Percentiles rank a stretch among this genome's conserved stretches.
These are phyloP conservation scores for Pseudozyma thailandica DNA, from an alignment of 1,284 basidiomycete genomes.

Conservation along the genomic window DNA sequence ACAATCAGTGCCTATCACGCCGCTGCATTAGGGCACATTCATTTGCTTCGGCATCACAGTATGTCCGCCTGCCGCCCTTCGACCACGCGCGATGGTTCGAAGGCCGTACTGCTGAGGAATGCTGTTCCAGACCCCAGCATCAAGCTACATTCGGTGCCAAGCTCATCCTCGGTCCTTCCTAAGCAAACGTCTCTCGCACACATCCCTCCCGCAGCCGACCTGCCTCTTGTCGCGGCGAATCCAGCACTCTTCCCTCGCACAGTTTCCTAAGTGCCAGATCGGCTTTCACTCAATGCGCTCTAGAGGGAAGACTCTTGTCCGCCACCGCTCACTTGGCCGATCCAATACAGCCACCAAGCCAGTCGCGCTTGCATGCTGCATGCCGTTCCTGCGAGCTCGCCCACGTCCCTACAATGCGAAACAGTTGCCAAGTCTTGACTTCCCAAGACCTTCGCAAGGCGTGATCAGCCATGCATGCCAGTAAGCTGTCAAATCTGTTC, in stretches of 20 bases:
- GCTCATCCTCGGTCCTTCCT: too few relatives aligned
- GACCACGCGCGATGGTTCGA: background rate
- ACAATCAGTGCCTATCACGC: background rate
- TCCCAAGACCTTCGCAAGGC: background rate
- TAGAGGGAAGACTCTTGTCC: background rate
- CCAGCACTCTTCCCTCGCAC: too few relatives aligned
- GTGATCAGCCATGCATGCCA: background rate
- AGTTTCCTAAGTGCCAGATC: background rate
- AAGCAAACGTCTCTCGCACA: too few relatives aligned
- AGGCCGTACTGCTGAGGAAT: background rate
- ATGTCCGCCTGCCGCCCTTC: background rate
- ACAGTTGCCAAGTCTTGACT: constrained; percentile 1
- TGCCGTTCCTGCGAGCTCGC: background rate
- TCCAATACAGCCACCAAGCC: constrained; percentile 3
- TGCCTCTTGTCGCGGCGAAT: too few relatives aligned
- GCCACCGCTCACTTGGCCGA: constrained; percentile 1
- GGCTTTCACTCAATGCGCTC: background rate
- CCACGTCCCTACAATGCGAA: background rate
- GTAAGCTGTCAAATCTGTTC: background rate
- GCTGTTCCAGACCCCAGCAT: background rate
- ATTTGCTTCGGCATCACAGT: background rate
- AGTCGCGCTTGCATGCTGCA: background rate
- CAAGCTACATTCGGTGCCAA: too few relatives aligned
- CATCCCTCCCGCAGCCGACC: too few relatives aligned
- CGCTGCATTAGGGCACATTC: background rate